phyloP scores from a whole-genome alignment of 176 grass and related monocot species.

The Carex kokanica region DNA sequence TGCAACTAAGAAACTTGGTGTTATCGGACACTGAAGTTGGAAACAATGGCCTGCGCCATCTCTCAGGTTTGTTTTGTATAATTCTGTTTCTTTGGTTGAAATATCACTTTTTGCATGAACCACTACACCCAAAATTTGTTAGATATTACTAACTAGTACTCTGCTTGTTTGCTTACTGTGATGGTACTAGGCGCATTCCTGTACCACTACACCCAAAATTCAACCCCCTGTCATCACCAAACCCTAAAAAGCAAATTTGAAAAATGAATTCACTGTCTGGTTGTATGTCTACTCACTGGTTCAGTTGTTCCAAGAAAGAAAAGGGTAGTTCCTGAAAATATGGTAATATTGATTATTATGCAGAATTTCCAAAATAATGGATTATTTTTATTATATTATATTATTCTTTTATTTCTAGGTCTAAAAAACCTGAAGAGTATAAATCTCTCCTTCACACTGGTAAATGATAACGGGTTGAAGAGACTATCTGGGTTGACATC shows the following conservation, averaged over 20 bases:
- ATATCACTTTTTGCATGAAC: background rate
- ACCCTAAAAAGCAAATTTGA: background rate
- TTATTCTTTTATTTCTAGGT: constrained; percentile 37
- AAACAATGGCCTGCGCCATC: constrained; percentile 80
- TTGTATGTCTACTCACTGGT: background rate
- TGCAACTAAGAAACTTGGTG: constrained; percentile 70
- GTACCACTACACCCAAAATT: background rate
- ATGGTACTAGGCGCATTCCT: background rate
- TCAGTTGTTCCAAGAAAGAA: background rate
- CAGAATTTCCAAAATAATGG: background rate
- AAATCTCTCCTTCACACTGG: constrained; percentile 83
- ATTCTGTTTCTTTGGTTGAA: background rate
- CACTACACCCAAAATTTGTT: background rate
- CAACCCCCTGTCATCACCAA: background rate
- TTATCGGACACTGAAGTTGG: constrained; percentile 87
- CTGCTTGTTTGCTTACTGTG: background rate
- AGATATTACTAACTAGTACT: background rate
- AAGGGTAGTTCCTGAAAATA: background rate
- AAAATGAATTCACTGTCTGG: background rate
- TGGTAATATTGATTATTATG: background rate
- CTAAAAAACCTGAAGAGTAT: constrained; percentile 67
- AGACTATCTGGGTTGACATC: constrained; percentile 68
- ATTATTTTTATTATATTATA: background rate
- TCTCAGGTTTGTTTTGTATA: constrained; percentile 63
- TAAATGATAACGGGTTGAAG: constrained; percentile 73